These are phyloP conservation scores for Neurospora sp. DNA, from an alignment of 495 filamentous ascomycete species.

Conservation along the genomic window DNA sequence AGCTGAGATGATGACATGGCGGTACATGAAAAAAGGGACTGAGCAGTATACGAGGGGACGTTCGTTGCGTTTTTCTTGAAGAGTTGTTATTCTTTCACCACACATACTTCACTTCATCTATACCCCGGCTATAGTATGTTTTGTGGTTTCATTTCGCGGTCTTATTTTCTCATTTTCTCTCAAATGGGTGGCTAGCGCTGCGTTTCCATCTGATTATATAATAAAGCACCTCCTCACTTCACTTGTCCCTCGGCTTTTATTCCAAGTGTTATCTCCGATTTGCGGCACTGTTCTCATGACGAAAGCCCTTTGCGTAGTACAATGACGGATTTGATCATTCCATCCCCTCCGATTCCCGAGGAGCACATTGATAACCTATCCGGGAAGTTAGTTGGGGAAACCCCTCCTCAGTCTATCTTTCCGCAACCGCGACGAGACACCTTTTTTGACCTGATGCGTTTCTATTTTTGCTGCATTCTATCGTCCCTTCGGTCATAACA, in stretches of 20 bases:
- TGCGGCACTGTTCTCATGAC: neutral
- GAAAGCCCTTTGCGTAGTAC: neutral
- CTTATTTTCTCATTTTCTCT: neutral
- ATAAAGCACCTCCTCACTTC: neutral
- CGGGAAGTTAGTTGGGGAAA: neutral
- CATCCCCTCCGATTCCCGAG: neutral
- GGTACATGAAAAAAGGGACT: neutral
- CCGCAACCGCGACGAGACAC: neutral
- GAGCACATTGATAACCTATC: neutral
- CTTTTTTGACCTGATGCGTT: neutral
- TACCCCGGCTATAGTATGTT: neutral
- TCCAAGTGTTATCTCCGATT: neutral
- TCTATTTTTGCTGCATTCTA: neutral
- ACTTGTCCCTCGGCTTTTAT: neutral
- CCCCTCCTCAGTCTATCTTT: neutral
- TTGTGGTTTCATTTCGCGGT: slow-evolving; percentile 1
- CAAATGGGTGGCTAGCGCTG: neutral
- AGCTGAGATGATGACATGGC: neutral
- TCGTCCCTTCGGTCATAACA: neutral
- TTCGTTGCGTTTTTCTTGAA: neutral
- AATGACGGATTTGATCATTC: neutral
- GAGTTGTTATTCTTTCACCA: neutral
- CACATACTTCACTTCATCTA: neutral
- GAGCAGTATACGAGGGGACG: neutral
- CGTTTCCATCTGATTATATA: neutral